Percentiles rank a stretch among this genome's conserved stretches.
Evolutionary conservation across 345 rosid species (phyloP).

Genomic region (Eucalyptus melliodora): DNA sequence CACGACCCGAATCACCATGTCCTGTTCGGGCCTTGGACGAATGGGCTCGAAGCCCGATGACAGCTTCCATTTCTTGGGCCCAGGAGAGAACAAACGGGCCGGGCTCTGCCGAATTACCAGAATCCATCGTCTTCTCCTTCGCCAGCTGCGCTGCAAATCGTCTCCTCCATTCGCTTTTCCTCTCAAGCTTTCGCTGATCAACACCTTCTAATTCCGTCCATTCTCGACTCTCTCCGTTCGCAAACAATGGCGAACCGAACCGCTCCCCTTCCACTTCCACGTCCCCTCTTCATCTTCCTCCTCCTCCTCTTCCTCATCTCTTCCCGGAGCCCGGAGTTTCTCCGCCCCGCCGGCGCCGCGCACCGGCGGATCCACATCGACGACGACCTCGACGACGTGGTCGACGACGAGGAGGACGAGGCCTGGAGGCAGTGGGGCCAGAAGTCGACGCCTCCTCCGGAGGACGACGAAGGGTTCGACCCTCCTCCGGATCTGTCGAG

Average conservation of each 20-base stretch:
- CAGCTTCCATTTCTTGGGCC: background rate
- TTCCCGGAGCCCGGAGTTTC: slow-evolving; percentile 3
- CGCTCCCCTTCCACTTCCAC: background rate
- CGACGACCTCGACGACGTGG: slow-evolving; percentile 81
- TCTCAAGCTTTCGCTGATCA: background rate
- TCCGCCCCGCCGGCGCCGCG: slow-evolving; percentile 27
- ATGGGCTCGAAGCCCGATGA: background rate
- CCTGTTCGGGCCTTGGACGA: background rate
- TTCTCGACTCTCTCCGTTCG: background rate
- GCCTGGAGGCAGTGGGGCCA: slow-evolving; percentile 91
- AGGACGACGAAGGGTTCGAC: slow-evolving; percentile 18
- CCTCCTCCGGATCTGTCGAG: slow-evolving; percentile 64
- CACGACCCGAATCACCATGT: background rate
- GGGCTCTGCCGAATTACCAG: background rate
- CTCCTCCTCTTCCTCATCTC: background rate
- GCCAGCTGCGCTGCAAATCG: background rate
- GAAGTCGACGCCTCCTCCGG: background rate
- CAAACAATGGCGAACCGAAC: background rate
- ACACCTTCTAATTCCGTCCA: background rate
- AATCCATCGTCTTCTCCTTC: background rate
- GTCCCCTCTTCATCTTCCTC: background rate
- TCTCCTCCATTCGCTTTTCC: background rate
- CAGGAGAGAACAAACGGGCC: background rate
- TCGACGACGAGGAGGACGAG: slow-evolving; percentile 91
- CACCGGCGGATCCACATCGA: slow-evolving; percentile 57